Conservation (phyloP, 78 protist species). For the Carpediemonas membranifera region DNA sequence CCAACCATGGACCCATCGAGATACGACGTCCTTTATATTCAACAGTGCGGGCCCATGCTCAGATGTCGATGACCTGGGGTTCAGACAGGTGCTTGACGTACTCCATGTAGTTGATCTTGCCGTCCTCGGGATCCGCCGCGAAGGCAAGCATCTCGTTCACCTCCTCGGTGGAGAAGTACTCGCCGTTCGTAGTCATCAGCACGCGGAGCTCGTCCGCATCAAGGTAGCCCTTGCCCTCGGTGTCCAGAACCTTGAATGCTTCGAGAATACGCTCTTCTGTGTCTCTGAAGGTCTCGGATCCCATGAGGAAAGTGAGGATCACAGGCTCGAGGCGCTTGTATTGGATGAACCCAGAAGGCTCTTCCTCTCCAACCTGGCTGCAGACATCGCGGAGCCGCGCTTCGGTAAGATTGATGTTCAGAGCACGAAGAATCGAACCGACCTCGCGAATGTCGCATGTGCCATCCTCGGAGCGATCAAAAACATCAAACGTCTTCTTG, state of each 20-base stretch:
- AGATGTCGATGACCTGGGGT: too few relatives aligned
- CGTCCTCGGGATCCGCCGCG: not conserved
- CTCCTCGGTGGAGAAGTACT: not conserved
- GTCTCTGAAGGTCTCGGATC: not conserved
- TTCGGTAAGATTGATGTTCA: constrained; percentile 1
- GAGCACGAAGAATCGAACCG: constrained; percentile 2
- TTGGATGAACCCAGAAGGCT: not conserved
- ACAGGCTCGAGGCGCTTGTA: constrained; percentile 3
- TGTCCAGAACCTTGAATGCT: not conserved
- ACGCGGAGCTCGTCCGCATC: not conserved
- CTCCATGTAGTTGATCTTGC: not conserved
- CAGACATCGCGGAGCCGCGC: not conserved
- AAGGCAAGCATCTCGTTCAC: not conserved
- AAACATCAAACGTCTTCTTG: constrained; percentile 8
- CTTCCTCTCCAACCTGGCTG: not conserved
- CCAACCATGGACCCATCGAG: too few relatives aligned
- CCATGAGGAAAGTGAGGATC: not conserved
- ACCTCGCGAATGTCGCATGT: constrained; percentile 13
- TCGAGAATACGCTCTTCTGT: not conserved
- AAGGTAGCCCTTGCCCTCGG: constrained; percentile 6
- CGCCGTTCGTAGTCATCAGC: not conserved
- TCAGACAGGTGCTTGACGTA: not conserved
- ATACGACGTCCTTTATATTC: too few relatives aligned
- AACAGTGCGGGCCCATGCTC: too few relatives aligned
- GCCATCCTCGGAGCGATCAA: constrained; percentile 19